Base-by-base conservation (phyloP, 2,329 filamentous ascomycete species). In the Elsinoe perseae region DNA sequence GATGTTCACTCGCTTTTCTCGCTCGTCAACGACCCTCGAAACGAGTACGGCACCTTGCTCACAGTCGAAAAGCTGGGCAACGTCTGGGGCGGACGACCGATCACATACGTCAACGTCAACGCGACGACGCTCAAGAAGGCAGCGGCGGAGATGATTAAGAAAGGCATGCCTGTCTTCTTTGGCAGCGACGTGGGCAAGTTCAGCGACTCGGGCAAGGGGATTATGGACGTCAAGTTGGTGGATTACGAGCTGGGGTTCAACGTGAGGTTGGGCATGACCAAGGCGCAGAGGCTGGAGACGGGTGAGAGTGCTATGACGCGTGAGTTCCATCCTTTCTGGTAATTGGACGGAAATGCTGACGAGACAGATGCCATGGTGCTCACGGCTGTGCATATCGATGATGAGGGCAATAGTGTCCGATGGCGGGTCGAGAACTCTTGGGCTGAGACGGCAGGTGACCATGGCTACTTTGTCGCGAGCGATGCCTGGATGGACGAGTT, bases 371-470 rank as follows among this genome's bases (percentile, higher is more conserved):
- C 90, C 3, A 95, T 95, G 90, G 88, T 95, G 0, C 72, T 95
- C 60, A 95, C 89, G 2, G 90, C 82, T 0, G 90, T 95, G 44
- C 89, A 95, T 66, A 69, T 95, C 2, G 84, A 87, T 58, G 75
- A 79, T 25, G 72, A 81, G 58, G 83, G 81, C 1, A 80, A 82
- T 69, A 77, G 82, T 1, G 80, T 89, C 1, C 75, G 89, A 43
- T 95, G 90, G 90, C 77, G 89, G 55, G 88, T 95, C 5, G 86
- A 95, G 77, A 95, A 95, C 68, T 86, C 82, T 56, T 95, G 89
- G 89, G 87, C 86, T 10, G 77, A 81, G 38, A 73, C 66, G 0
- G 79, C 79, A 0, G 90, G 90, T 0, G 66, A 84, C 10, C 82
- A 89, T 62, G 90, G 90, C 0, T 95, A 88, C 80, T 93, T 93